A percentile compares a stretch with the other conserved stretches of the same genome.
These are phyloP conservation scores for Gnaphalium uliginosum DNA, from an alignment of 129 eudicot species.

Conservation along the genomic window DNA sequence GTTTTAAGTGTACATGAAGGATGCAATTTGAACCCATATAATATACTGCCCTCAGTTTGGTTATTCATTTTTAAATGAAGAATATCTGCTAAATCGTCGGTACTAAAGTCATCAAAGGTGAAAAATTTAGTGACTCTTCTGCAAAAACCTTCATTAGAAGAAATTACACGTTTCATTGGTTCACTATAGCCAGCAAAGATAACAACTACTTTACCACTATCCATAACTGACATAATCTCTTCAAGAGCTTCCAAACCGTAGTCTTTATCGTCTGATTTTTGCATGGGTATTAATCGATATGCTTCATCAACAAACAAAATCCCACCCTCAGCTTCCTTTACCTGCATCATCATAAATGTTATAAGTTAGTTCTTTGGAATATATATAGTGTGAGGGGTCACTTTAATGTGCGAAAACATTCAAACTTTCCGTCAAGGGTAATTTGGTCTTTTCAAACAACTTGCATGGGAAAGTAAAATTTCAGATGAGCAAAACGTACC, in stretches of 20 bases:
- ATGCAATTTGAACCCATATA: constrained; percentile 79
- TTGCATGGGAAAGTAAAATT: not conserved
- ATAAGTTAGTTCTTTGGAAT: not conserved
- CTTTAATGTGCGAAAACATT: not conserved
- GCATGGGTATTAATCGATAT: constrained; percentile 74
- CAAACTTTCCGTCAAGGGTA: constrained; percentile 16
- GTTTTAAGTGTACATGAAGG: constrained; percentile 58
- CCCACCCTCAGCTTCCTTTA: constrained; percentile 50
- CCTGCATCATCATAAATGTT: constrained; percentile 24
- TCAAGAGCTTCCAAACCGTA: constrained; percentile 96
- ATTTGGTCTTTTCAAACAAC: constrained; percentile 19
- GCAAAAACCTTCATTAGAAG: constrained; percentile 51
- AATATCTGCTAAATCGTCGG: constrained; percentile 69
- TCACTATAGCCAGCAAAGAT: constrained; percentile 20
- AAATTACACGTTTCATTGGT: constrained; percentile 17
- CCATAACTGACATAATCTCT: constrained; percentile 95
- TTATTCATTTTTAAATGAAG: constrained; percentile 67
- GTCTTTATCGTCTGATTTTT: constrained; percentile 69
- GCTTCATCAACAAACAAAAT: constrained; percentile 96
- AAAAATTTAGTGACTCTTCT: constrained; percentile 89
- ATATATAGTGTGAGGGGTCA: not conserved
- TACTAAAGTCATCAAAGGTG: constrained; percentile 70
- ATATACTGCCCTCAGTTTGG: constrained; percentile 56
- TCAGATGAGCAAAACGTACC: constrained; percentile 44
- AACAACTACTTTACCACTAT: constrained; percentile 16